These are phyloP conservation scores for Tilletia indica DNA, from an alignment of 1,284 basidiomycete species.

Conservation along the genomic window DNA sequence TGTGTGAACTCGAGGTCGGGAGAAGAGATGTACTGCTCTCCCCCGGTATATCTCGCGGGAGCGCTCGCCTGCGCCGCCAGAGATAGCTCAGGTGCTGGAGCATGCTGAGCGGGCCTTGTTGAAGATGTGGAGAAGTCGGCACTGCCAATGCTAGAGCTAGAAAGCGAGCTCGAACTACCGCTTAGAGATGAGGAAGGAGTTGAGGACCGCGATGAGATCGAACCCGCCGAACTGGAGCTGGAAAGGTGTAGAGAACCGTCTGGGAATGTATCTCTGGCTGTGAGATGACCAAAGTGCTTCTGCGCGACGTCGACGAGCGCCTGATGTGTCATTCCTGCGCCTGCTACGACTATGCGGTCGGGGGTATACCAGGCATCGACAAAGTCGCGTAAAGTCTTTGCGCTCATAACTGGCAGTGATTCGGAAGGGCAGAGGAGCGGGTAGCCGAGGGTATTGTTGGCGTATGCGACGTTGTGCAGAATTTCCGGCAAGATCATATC, in stretches of 20 bases:
- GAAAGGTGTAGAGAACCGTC: constrained; percentile 29
- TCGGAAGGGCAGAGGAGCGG: constrained; percentile 84
- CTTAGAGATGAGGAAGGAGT: constrained; percentile 1
- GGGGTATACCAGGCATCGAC: constrained; percentile 85
- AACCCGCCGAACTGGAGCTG: constrained; percentile 55
- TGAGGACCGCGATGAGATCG: constrained; percentile 26
- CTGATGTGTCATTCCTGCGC: constrained; percentile 85
- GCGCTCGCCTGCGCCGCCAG: constrained; percentile 57
- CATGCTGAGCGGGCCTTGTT: constrained; percentile 32
- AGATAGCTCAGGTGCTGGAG: constrained; percentile 29
- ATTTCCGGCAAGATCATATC: constrained; percentile 94
- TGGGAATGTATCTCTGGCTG: constrained; percentile 6
- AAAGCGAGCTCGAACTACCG: constrained; percentile 60
- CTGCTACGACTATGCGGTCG: constrained; percentile 89
- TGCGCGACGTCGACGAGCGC: constrained; percentile 80
- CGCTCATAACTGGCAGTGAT: constrained; percentile 71
- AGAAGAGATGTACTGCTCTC: constrained; percentile 67
- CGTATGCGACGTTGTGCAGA: constrained; percentile 81
- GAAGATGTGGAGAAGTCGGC: constrained; percentile 39
- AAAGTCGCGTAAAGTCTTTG: constrained; percentile 67
- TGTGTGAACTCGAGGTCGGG: constrained; percentile 79
- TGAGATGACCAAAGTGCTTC: constrained; percentile 73
- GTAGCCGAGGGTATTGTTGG: constrained; percentile 77
- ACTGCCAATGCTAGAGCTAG: constrained; percentile 53
- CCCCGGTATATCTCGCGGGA: constrained; percentile 78